These are phyloP conservation scores for Ophiosphaerella korrae DNA, from an alignment of 2,329 filamentous ascomycete genomes.

Conservation along the genomic window DNA sequence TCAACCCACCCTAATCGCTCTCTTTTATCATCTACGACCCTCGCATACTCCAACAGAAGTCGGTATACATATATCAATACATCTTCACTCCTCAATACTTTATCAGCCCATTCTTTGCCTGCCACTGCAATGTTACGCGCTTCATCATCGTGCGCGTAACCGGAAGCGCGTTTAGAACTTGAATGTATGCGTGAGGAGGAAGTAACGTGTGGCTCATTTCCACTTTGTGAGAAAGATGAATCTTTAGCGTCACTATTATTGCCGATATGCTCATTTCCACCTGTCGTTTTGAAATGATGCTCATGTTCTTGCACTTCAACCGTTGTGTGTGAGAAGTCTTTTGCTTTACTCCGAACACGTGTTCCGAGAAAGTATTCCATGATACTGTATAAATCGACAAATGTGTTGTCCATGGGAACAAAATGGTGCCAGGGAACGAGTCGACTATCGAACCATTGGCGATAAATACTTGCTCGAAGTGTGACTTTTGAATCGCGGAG, in stretches of 20 bases:
- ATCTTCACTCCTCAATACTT: conserved; percentile 70
- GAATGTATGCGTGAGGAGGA: not conserved
- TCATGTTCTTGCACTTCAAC: conserved; percentile 19
- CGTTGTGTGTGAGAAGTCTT: conserved; percentile 15
- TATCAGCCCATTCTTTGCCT: conserved; percentile 71
- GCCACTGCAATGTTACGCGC: conserved; percentile 69
- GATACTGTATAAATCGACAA: conserved; percentile 72
- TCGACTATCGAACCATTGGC: conserved; percentile 75
- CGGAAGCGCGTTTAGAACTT: not conserved
- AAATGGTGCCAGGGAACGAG: conserved; percentile 80
- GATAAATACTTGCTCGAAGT: conserved; percentile 77
- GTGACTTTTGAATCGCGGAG: conserved; percentile 71
- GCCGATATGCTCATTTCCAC: not conserved
- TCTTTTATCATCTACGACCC: conserved; percentile 50
- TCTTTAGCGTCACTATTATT: not conserved
- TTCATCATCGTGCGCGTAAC: conserved; percentile 54
- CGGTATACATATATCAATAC: conserved; percentile 74
- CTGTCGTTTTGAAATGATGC: conserved; percentile 19
- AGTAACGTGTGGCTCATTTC: not conserved
- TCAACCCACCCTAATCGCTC: conserved; percentile 49
- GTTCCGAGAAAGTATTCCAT: conserved; percentile 75
- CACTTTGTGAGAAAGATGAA: not conserved
- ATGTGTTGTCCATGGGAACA: conserved; percentile 77
- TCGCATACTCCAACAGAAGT: conserved; percentile 55
- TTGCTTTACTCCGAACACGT: conserved; percentile 48